Base-by-base conservation (phyloP, 768 basidiomycete species). In the Macrolepiota dolichaula region DNA sequence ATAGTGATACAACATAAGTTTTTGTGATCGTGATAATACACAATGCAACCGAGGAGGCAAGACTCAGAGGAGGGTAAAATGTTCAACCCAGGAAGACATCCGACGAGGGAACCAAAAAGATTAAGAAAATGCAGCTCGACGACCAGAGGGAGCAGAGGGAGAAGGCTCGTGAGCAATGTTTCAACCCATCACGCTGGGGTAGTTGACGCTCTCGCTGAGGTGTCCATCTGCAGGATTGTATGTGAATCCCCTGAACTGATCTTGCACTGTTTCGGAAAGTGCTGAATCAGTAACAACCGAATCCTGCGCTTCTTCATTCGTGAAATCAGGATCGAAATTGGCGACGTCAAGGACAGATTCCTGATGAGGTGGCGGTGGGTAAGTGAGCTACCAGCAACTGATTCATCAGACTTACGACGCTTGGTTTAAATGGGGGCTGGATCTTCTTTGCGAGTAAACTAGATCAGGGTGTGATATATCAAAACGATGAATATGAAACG, bases 281-380 rank as follows among this genome's bases (percentile, higher is more conserved):
- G 85, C 88, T 3, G 93, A 95, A 69, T 95, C 94, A 64, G 92
- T 92, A 40, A 99, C 96, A 57, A 98, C 95, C 1, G 94, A 96
- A 74, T 99, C 96, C 67, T 93, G 87, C 1, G 96, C 91, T 59
- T 92, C 89, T 72, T 99, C 96, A 63, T 89, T 92, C 29, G 96
- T 98, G 71, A 99, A 99, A 73, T 98, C 96, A 25, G 94, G 85
- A 73, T 98, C 97, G 76, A 99, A 98, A 80, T 98, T 94, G 61
- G 89, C 93, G 22, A 96, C 94, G 71, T 97, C 96, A 49, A 97
- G 84, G 1, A 95, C 95, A 57, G 89, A 91, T 79, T 96, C 94
- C 88, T 89, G 52, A 59, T 59, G 32, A 12, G 67, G 32, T 49
- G 32, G 17, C 4, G 17, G 37, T 22, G 25, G 32, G 51, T 52